Evolutionary conservation across 2,329 filamentous ascomycete genomes (phyloP).

Genomic region (Cladosporium sphaerospermum): DNA sequence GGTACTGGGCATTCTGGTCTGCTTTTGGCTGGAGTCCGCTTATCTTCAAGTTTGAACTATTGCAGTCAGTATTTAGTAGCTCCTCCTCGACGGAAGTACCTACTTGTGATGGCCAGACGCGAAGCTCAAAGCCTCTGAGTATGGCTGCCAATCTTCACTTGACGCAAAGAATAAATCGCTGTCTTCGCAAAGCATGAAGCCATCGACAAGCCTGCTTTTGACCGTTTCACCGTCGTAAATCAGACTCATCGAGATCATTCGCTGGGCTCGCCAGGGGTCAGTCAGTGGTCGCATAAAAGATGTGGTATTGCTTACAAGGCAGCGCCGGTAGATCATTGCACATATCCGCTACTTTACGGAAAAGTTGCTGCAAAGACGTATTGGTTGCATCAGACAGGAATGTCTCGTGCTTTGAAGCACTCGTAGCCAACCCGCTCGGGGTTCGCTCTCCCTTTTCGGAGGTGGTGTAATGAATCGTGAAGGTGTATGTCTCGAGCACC

Average conservation of each 20-base stretch:
- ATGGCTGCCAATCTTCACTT: slow-evolving; percentile 34
- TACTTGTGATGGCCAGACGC: slow-evolving; percentile 37
- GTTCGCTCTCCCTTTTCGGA: background rate
- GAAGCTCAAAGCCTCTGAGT: slow-evolving; percentile 30
- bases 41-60: slow-evolving; percentile 19
- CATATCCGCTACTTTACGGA: slow-evolving; percentile 36
- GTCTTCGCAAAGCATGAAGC: slow-evolving; percentile 31
- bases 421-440: background rate
- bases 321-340: slow-evolving; percentile 36
- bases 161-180: slow-evolving; percentile 32
- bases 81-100: background rate
- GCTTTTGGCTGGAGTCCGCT: background rate
- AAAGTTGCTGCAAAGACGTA: slow-evolving; percentile 37
- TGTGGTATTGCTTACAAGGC: slow-evolving; percentile 32
- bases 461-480: slow-evolving; percentile 40
- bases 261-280: slow-evolving; percentile 25
- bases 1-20: background rate
- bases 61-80: slow-evolving; percentile 9
- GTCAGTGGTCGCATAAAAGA: background rate
- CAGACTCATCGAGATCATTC: slow-evolving; percentile 40
- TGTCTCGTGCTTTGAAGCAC: slow-evolving; percentile 22
- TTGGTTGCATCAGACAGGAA: slow-evolving; percentile 37
- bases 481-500: slow-evolving; percentile 47
- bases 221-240: slow-evolving; percentile 39
- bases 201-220: slow-evolving; percentile 35